Conservation (phyloP, 1,139 yeast species). For the Chernovozyma aurita region DNA sequence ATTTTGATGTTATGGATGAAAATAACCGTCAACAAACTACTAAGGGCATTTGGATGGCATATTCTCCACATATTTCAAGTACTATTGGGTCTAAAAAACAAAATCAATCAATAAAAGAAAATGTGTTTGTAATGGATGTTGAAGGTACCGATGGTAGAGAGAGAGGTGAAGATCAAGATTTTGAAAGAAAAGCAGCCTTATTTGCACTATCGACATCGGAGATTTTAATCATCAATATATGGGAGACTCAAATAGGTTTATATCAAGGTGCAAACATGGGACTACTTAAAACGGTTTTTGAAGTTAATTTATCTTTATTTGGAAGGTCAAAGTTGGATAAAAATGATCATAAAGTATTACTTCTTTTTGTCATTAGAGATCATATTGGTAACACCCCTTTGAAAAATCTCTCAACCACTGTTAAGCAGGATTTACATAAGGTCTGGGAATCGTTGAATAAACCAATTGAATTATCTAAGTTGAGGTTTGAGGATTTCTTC, state of each 20-base stretch:
- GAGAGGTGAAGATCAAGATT: conserved; percentile 97
- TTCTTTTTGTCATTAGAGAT: conserved; percentile 88
- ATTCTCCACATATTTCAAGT: conserved; percentile 44
- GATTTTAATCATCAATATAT: conserved; percentile 82
- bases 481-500: conserved; percentile 68
- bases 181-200: conserved; percentile 92
- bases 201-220: conserved; percentile 93
- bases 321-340: conserved; percentile 36
- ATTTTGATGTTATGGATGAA: conserved; percentile 92
- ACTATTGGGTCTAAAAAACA: conserved; percentile 13
- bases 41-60: conserved; percentile 91
- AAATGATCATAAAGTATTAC: conserved; percentile 59
- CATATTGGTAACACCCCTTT: conserved; percentile 86
- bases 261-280: conserved; percentile 99
- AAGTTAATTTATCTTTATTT: conserved; percentile 84
- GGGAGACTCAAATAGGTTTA: conserved; percentile 97
- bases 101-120: conserved; percentile 18
- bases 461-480: conserved; percentile 56
- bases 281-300: conserved; percentile 88
- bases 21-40: conserved; percentile 79
- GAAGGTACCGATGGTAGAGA: conserved; percentile 99
- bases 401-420: conserved; percentile 61
- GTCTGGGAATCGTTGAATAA: conserved; percentile 79
- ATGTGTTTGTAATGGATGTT: conserved; percentile 85
- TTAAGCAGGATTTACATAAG: conserved; percentile 62